Evolutionary conservation across 208 protist genomes (phyloP).

Genomic region (Crithidia expoeki): DNA sequence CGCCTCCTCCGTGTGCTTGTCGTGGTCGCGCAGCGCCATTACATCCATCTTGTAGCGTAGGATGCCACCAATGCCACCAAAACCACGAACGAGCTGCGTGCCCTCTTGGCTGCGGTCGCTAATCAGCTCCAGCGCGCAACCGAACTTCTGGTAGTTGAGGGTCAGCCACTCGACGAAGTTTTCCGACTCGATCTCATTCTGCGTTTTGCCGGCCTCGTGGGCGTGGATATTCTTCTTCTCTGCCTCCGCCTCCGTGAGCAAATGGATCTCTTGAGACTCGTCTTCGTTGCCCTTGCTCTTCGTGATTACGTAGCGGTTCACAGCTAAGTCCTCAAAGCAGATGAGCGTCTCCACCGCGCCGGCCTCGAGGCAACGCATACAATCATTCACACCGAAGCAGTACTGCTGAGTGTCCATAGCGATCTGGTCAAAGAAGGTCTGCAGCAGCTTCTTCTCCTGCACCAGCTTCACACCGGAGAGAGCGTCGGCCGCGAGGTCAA

Average conservation of each 20-base stretch:
- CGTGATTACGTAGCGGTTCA: conserved; percentile 90
- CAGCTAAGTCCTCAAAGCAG: conserved; percentile 97
- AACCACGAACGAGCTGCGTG: conserved; percentile 98
- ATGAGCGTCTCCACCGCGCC: conserved; percentile 99
- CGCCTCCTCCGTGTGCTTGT: conserved; percentile 79
- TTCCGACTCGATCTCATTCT: conserved; percentile 91
- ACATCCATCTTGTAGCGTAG: conserved; percentile 93
- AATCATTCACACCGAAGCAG: conserved; percentile 99
- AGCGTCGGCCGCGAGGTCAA: conserved; percentile 97
- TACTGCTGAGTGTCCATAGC: conserved; percentile 98
- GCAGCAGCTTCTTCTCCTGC: conserved; percentile 99
- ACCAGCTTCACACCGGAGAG: conserved; percentile 99
- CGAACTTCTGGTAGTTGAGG: conserved; percentile 98
- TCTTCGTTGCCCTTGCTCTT: conserved; percentile 85
- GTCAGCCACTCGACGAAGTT: conserved; percentile 99
- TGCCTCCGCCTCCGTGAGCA: conserved; percentile 80
- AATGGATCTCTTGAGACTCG: conserved; percentile 60
- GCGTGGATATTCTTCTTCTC: conserved; percentile 79
- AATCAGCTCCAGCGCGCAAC: conserved; percentile 94
- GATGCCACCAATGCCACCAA: conserved; percentile 97
- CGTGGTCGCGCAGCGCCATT: conserved; percentile 86
- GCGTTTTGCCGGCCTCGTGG: conserved; percentile 83
- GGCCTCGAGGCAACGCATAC: conserved; percentile 96
- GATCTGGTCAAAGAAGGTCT: conserved; percentile 99
- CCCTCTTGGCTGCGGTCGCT: conserved; percentile 97